These are phyloP conservation scores for Pseudotsuga menziesii DNA, from an alignment of 75 land plant genomes.

Conservation along the genomic window DNA sequence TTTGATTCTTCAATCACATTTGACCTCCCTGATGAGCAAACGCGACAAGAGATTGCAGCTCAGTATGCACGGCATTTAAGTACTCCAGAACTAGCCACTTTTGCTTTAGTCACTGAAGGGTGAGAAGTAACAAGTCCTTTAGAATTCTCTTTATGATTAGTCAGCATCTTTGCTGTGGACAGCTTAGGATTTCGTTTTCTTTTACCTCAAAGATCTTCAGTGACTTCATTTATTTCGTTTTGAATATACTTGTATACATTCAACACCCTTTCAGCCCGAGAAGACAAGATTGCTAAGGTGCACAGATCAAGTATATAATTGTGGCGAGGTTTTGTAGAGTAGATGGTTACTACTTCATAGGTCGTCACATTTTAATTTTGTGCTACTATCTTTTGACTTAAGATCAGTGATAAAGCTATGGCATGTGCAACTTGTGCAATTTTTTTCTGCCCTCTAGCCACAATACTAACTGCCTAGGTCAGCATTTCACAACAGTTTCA, in stretches of 20 bases:
- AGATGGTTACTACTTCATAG: not conserved
- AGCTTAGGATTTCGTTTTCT: not conserved
- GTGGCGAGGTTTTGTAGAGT: not conserved
- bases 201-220: not conserved
- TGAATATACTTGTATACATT: not conserved
- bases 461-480: not conserved
- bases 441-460: not conserved
- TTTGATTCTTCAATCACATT: slow-evolving; percentile 85
- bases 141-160: not conserved
- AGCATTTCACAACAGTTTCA: not conserved
- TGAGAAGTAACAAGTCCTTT: slow-evolving; percentile 21
- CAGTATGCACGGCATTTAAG: slow-evolving; percentile 88
- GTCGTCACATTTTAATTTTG: not conserved
- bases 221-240: not conserved
- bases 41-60: slow-evolving; percentile 74
- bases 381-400: not conserved
- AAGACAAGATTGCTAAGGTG: not conserved
- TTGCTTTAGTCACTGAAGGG: slow-evolving; percentile 72
- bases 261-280: not conserved
- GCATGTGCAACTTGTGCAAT: too few relatives aligned
- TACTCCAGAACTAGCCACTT: slow-evolving; percentile 50
- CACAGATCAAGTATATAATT: not conserved
- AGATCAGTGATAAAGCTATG: too few relatives aligned
- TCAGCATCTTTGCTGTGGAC: not conserved
- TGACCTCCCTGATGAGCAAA: slow-evolving; percentile 73